These are phyloP conservation scores for Euryodendron excelsum DNA, from an alignment of 148 eudicot species.

Conservation along the genomic window DNA sequence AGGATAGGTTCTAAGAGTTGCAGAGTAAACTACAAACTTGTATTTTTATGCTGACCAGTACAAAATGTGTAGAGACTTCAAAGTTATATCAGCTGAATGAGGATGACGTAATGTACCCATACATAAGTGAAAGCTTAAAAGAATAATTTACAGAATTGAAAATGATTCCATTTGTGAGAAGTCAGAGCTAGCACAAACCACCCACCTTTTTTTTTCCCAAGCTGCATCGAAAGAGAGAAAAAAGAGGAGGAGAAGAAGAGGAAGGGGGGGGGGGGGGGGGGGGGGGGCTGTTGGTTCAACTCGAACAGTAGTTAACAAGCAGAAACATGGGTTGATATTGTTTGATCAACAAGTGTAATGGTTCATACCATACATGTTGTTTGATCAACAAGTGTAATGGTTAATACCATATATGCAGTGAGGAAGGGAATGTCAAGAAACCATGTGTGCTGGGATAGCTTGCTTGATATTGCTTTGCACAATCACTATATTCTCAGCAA, in stretches of 20 bases:
- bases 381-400: no score
- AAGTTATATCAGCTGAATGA: neutral
- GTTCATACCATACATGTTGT: neutral
- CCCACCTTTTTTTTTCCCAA: no score
- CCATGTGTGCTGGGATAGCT: neutral
- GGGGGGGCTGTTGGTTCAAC: no score
- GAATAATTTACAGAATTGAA: neutral
- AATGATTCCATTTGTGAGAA: neutral
- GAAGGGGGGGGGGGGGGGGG: no score
- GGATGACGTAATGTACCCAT: neutral
- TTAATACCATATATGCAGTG: neutral
- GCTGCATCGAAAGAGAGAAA: no score
- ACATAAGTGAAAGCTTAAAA: neutral
- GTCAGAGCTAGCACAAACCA: neutral
- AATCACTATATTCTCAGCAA: neutral
- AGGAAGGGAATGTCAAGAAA: neutral
- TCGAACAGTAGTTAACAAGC: no score
- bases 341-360: neutral
- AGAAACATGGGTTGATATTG: conserved; percentile 70
- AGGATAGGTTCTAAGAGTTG: conserved; percentile 6
- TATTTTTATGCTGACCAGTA: neutral
- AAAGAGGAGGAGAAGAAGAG: no score
- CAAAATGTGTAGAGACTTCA: neutral
- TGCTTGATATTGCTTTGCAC: neutral
- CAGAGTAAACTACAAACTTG: neutral